Base-by-base conservation (phyloP, 805 yeast species). In the Saccharomycopsis babjevae region DNA sequence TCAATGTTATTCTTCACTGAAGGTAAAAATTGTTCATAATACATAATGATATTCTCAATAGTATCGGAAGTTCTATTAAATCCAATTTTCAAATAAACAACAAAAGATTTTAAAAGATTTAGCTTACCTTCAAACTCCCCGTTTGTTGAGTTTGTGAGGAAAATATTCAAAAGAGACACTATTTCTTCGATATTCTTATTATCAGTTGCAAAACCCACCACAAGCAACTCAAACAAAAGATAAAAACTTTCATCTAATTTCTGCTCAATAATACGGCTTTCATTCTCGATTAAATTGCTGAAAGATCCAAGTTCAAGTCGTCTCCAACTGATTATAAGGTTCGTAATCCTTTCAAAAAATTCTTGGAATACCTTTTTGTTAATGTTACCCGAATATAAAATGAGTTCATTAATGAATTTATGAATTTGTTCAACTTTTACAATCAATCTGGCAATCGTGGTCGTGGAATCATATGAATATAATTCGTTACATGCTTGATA, bases 401-500 rank as follows among this genome's bases (percentile, higher is more conserved):
- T 94, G 97, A 99, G 94, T 70, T 94, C 98, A 30, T 86, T 79
- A 63, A 92, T 78, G 68, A 82, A 85, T 0, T 90, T 87, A 68
- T 88, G 89, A 34, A 93, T 81, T 69, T 89, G 96, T 72, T 94
- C 99, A 40, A 90, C 74, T 71, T 92, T 92, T 57, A 86, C 88
- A 52, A 96, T 76, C 60, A 85, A 78, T 66, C 87, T 81, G 10
- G 92, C 92, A 39, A 94, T 73, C 0, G 99, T 94, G 0, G 88
- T 82, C 36, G 77, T 74, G 1, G 84, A 76, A 0, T 96, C 82
- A 67, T 77, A 86, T 2, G 72, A 71, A 61, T 88, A 71, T 62
- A 87, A 81, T 69, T 92, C 98, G 16, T 77, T 72, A 65, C 88
- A 80, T 8, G 85, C 83, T 62, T 85, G 75, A 43, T 75, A 70